Evolutionary conservation across 441 rosid species (phyloP), one percentile per base, ranked within the genome.

Genomic region (Viola pubescens): DNA sequence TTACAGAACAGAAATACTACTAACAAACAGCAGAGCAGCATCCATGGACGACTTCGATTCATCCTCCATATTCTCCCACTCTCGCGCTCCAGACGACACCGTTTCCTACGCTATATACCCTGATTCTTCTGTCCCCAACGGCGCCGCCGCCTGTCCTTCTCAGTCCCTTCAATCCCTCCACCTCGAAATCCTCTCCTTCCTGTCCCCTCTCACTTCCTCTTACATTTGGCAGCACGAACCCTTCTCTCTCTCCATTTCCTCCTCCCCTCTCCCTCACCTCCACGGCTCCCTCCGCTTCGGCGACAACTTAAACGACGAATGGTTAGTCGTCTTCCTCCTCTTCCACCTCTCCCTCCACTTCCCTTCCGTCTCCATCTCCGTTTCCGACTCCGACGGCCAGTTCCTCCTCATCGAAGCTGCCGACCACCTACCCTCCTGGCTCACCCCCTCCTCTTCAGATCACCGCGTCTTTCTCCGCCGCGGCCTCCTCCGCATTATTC

Each of bases 221-320:
- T 91, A 87, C 79, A 73, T 89, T 57, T 91, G 98, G 98, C 97
- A 91, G 16, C 98, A 87, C 84, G 78, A 82, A 26, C 90, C 88
- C 3, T 82, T 89, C 77, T 66, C 87, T 41, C 94, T 89, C 51
- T 72, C 87, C 42, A 59, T 77, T 43, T 58, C 62, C 47, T 5
- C 68, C 64, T 51, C 77, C 62, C n/a, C 68, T 45, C 45, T 68
- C n/a, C 86, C 85, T 58, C 91, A 87, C 68, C 82, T 91, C 62
- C 82, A 68, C 54, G 97, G 97, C 55, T 74, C 68, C 61, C 84
- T 91, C 62, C 87, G 94, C 47, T 91, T 75, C 66, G 98, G 95
- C 11, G 95, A 91, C 70, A 91, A 89, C 71, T 80, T 91, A 34
- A 92, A 87, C 37, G 97, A 91, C 71, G 95, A 91, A 61, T 91